A percentile compares a stretch with the other conserved stretches of the same genome.
These are phyloP conservation scores for Scheffersomyces quercinus DNA, from an alignment of 1,139 yeast species.

Conservation along the genomic window DNA sequence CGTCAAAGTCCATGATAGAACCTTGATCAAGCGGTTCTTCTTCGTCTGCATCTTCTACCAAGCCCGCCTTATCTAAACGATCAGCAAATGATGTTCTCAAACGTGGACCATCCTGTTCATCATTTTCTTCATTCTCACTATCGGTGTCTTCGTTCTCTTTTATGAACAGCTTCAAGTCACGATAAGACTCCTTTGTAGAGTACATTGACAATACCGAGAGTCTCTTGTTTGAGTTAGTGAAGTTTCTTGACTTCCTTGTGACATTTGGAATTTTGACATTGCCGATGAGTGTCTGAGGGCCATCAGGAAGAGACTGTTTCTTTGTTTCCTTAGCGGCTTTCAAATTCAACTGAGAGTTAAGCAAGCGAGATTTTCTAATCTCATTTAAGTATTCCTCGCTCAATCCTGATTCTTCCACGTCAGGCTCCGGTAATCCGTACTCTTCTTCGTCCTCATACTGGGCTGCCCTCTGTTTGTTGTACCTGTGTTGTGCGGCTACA, in stretches of 20 bases:
- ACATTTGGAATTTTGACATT: constrained; percentile 70
- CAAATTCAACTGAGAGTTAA: constrained; percentile 45
- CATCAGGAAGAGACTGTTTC: constrained; percentile 3
- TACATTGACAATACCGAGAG: constrained; percentile 68
- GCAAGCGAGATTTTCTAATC: constrained; percentile 43
- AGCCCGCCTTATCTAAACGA: constrained; percentile 41
- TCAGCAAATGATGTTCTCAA: constrained; percentile 48
- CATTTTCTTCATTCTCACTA: constrained; percentile 20
- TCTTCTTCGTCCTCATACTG: constrained; percentile 5
- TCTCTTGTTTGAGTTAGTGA: constrained; percentile 63
- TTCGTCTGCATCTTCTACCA: constrained; percentile 27
- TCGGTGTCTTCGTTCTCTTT: constrained; percentile 24
- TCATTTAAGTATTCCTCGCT: constrained; percentile 48
- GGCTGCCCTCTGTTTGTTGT: not conserved
- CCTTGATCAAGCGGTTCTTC: constrained; percentile 39
- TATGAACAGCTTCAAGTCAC: constrained; percentile 50
- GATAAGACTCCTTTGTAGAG: constrained; percentile 66
- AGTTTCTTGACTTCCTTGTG: constrained; percentile 65
- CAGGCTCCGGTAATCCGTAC: constrained; percentile 42
- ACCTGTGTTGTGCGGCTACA: constrained; percentile 1
- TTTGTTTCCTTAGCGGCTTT: constrained; percentile 23
- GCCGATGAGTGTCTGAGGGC: constrained; percentile 46
- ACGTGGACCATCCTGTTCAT: constrained; percentile 21
- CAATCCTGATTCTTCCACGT: constrained; percentile 37
- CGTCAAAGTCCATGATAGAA: constrained; percentile 45